Conservation (phyloP, 768 basidiomycete genomes). For the Russula olivacea region DNA sequence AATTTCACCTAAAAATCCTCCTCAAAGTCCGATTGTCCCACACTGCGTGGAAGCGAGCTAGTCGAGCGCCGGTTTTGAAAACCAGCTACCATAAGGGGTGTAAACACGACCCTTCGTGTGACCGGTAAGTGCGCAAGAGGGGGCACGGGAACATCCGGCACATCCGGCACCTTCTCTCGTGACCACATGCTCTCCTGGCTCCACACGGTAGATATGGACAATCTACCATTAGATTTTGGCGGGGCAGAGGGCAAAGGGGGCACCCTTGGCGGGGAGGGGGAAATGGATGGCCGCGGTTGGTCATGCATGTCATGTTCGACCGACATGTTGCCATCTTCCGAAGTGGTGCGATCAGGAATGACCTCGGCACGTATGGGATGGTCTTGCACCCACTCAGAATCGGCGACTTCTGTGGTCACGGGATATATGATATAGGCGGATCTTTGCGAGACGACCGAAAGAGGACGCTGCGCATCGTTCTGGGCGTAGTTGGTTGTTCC, state of each 20-base stretch:
- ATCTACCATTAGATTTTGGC: background rate
- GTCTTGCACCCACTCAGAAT: background rate
- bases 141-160: conserved; percentile 7
- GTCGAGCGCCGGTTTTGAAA: conserved; percentile 6
- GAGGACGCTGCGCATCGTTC: background rate
- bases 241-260: background rate
- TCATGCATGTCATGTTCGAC: background rate
- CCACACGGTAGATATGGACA: conserved; percentile 17
- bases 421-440: background rate
- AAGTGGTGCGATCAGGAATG: background rate
- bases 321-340: background rate
- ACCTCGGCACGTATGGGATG: background rate
- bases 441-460: background rate
- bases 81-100: background rate
- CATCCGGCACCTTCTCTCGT: conserved; percentile 4
- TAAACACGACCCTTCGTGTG: background rate
- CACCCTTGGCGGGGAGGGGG: background rate
- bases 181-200: conserved; percentile 22
- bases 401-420: background rate
- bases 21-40: conserved; percentile 13
- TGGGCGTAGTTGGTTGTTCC: background rate
- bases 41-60: conserved; percentile 15
- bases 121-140: conserved; percentile 4
- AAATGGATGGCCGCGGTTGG: background rate
- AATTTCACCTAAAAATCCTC: conserved; percentile 4